Conservation (phyloP, 495 filamentous ascomycete genomes). For the Mycothermus thermophilus region DNA sequence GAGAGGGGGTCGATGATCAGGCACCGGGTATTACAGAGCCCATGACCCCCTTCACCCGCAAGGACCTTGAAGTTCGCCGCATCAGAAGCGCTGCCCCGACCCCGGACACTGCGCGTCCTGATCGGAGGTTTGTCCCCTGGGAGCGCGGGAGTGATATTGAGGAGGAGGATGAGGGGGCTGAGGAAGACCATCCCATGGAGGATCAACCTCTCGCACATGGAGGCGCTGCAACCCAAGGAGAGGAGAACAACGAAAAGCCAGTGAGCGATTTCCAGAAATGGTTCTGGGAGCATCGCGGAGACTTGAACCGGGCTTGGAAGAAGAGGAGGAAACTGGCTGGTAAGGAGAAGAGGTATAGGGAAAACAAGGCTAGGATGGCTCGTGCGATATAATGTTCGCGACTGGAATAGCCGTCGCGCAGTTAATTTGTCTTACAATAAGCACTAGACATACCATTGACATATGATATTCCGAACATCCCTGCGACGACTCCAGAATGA, state of each 20-base stretch:
- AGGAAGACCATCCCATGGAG: constrained; percentile 16
- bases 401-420: no score
- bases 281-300: constrained; percentile 86
- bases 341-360: constrained; percentile 78
- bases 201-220: constrained; percentile 10
- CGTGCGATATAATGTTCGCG: constrained; percentile 25
- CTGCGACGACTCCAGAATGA: no score
- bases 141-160: constrained; percentile 24
- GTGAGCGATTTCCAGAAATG: constrained; percentile 66
- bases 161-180: constrained; percentile 28
- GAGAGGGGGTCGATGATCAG: constrained; percentile 21
- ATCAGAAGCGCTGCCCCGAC: constrained; percentile 81
- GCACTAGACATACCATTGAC: no score
- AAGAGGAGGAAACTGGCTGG: constrained; percentile 60
- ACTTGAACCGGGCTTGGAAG: constrained; percentile 86
- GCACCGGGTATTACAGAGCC: constrained; percentile 32
- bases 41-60: constrained; percentile 66
- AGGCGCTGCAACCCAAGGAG: constrained; percentile 15
- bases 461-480: no score
- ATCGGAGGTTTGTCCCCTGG: constrained; percentile 40
- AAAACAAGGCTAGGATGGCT: constrained; percentile 53
- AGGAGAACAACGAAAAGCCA: constrained; percentile 13
- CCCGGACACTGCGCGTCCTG: constrained; percentile 76
- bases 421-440: no score
- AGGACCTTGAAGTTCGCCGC: constrained; percentile 59